Evolutionary conservation across 441 rosid genomes (phyloP).

Genomic region (Adansonia grandidieri): DNA sequence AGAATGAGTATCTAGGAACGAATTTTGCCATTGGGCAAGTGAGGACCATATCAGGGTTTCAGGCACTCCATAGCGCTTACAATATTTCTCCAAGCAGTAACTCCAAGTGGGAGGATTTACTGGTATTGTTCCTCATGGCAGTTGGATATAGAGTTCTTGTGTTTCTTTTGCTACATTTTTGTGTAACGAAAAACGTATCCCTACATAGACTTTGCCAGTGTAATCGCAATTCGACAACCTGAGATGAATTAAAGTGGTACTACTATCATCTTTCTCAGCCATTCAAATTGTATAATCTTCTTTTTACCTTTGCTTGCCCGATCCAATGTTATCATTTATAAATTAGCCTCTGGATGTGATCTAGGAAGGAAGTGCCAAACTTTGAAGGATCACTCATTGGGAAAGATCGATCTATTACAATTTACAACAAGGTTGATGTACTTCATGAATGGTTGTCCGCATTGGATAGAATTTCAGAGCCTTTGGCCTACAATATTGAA

Average conservation of each 20-base stretch:
- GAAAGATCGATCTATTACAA: background rate
- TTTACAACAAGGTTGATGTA: too few relatives aligned
- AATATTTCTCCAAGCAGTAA: slow-evolving; percentile 71
- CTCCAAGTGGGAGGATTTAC: slow-evolving; percentile 86
- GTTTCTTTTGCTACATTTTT: slow-evolving; percentile 62
- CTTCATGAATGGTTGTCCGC: too few relatives aligned
- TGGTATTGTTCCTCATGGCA: slow-evolving; percentile 81
- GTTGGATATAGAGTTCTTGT: slow-evolving; percentile 69
- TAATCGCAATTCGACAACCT: slow-evolving; percentile 49
- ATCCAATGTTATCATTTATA: background rate
- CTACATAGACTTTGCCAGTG: slow-evolving; percentile 45
- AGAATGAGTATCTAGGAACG: slow-evolving; percentile 87
- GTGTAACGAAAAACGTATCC: slow-evolving; percentile 54
- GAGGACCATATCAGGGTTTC: slow-evolving; percentile 82
- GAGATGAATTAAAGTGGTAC: slow-evolving; percentile 44
- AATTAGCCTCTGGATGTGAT: background rate
- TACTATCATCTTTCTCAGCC: slow-evolving; percentile 22
- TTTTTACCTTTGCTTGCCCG: slow-evolving; percentile 18
- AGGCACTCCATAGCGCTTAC: slow-evolving; percentile 73
- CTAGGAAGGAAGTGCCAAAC: slow-evolving; percentile 3
- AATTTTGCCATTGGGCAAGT: slow-evolving; percentile 91
- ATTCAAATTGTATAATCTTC: slow-evolving; percentile 21
- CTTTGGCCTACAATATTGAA: too few relatives aligned
- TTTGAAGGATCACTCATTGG: background rate
- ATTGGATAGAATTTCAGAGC: too few relatives aligned